Evolutionary conservation across 495 filamentous ascomycete species (phyloP), one percentile per base, ranked within the genome.

Genomic region (Aspergillus ellipticus): DNA sequence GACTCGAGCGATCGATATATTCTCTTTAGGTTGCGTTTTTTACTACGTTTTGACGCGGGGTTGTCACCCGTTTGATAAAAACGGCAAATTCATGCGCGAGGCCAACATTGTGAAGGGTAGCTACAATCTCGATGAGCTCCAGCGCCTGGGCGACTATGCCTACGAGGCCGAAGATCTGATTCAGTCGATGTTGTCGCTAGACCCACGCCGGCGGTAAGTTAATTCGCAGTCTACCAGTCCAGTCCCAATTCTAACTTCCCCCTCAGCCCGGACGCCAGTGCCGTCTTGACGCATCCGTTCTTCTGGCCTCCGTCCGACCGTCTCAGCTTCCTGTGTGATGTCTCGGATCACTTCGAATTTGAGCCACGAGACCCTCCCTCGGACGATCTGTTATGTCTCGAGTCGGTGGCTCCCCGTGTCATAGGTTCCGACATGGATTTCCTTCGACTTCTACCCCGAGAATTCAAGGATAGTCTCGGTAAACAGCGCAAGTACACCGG

Each of bases 401-500:
- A 93, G 66, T 68, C 65, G 1, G 76, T 79, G 8, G 83, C 77
- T 0, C 55, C 29, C 13, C 65, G 70, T 15, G 76, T 87, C 2
- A 78, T 86, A 39, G 78, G 85, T 3, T 77, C 83, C 19, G 73
- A 77, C 3, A 72, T 72, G 62, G 89, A 97, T 67, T 98, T 97
- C 71, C 76, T 96, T 22, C 83, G 82, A 24, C 73, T 75, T 9
- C 72, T 98, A 6, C 89, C 93, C 20, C 81, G 81, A 33, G 82
- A 87, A 13, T 96, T 96, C 65, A 85, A 90, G 54, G 92, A 96
- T 19, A 87, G 83, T 24, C 73, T 97, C 9, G 91, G 91, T 54
- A 97, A 94, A 73, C 95, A 98, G 73, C 82, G 95, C 65, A 97
- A 96, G 67, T 98, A 98, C 69, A 92, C 87, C 3, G 92, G 91